Percentiles rank a stretch among this genome's conserved stretches.
These are phyloP conservation scores for Pseudognaphalium luteoalbum DNA, from an alignment of 129 eudicot species.

Conservation along the genomic window DNA sequence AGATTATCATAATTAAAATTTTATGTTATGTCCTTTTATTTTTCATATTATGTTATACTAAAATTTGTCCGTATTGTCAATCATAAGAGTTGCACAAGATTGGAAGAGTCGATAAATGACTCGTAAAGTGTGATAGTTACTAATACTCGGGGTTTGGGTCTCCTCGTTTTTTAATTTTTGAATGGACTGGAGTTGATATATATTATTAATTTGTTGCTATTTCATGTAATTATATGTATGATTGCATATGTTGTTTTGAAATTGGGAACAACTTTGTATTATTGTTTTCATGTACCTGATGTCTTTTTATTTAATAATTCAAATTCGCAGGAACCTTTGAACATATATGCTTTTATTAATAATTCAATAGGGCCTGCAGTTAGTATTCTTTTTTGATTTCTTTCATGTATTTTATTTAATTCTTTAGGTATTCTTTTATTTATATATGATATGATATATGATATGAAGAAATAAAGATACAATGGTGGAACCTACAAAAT, in stretches of 20 bases:
- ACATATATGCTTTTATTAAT: not conserved
- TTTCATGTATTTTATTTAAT: not conserved
- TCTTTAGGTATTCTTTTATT: not conserved
- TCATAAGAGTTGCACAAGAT: no score
- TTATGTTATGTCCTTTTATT: no score
- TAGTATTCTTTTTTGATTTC: not conserved
- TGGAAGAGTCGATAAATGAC: no score
- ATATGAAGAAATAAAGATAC: not conserved
- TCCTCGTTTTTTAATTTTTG: no score
- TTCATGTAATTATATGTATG: no score
- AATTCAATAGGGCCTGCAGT: not conserved
- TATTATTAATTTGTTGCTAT: no score
- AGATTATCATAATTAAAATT: no score
- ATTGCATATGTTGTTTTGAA: not conserved
- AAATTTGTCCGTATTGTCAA: no score
- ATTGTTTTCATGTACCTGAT: conserved; percentile 1
- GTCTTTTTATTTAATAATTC: not conserved
- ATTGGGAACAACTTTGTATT: not conserved
- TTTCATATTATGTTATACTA: no score
- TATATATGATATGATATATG: not conserved
- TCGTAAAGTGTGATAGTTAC: no score
- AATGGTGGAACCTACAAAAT: not conserved
- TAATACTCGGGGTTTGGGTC: no score
- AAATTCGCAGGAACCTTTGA: not conserved
- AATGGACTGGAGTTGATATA: no score